Base-by-base conservation (phyloP, 1,284 basidiomycete genomes). In the Microbotryomycetes sp. region DNA sequence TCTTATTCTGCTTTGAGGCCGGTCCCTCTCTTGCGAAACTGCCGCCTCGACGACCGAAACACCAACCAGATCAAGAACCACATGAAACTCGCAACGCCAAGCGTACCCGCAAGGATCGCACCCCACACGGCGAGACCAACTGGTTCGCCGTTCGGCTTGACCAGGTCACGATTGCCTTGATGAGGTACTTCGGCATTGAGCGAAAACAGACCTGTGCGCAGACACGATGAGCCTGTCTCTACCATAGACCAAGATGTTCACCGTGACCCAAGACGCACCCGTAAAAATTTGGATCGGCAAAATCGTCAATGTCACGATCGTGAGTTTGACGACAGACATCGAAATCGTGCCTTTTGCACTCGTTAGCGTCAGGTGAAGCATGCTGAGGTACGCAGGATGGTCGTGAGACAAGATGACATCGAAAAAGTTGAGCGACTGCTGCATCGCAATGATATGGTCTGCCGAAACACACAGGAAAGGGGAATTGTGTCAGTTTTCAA, bases 391-490 rank as follows among this genome's bases (percentile, higher is more conserved):
- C 1, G 85, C 85, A 1, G 88, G 88, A 72, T 96, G 91, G 28
- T 88, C 88, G 70, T 94, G 86, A 60, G 86, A 85, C 26, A 97
- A 79, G 75, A 91, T 86, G 45, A 86, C 86, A 73, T 97, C 92
- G 76, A 89, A 90, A 74, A 94, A 87, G n/a, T 80, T 81, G 53
- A 97, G 80, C 3, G 89, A 84, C 69, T 88, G 86, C 70, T 93
- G 87, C 66, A 97, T 79, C 2, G 89, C 86, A 29, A 93, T 76
- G 66, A 97, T 91, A 75, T 97, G 93, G 76, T 97, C 91, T 91
- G 65, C 18, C 13, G 0, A 28, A 11, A n/a, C n/a, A n/a, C n/a
- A n/a, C n/a, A n/a, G n/a, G 13, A n/a, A n/a, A n/a, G n/a, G 24
- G 30, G 6, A 31, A 15, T 49, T 29, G 24, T 4, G 26, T 29